Evolutionary conservation across 2,329 filamentous ascomycete genomes (phyloP).

Genomic region (Chaetoscypha palmicola): DNA sequence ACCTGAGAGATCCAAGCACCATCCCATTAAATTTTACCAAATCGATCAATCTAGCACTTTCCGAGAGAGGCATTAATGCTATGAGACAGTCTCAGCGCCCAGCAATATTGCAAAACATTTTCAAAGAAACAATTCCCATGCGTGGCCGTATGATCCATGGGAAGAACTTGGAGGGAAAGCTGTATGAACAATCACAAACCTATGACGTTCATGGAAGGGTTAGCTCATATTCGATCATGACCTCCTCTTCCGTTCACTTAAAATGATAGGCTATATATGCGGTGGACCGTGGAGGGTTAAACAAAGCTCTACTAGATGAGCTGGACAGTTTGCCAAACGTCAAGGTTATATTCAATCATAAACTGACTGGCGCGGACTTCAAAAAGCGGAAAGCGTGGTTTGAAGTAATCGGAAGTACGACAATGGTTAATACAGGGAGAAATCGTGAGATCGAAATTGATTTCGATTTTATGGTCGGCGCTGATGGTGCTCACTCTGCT

Average conservation of each 20-base stretch:
- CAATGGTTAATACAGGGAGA: constrained; percentile 16
- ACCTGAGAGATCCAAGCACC: constrained; percentile 76
- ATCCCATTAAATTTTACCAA: constrained; percentile 90
- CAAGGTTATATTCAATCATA: constrained; percentile 86
- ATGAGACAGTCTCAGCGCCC: constrained; percentile 63
- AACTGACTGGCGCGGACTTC: constrained; percentile 86
- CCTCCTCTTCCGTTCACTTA: neutral
- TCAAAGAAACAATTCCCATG: constrained; percentile 83
- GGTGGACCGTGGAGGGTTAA: constrained; percentile 76
- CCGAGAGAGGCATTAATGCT: constrained; percentile 87
- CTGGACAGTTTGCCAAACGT: constrained; percentile 83
- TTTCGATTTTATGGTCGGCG: constrained; percentile 93
- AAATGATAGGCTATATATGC: constrained; percentile 66
- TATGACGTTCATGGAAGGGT: constrained; percentile 88
- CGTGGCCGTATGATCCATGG: constrained; percentile 94
- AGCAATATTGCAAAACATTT: constrained; percentile 64
- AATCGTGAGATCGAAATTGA: constrained; percentile 64
- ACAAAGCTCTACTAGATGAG: constrained; percentile 75
- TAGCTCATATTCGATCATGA: constrained; percentile 28
- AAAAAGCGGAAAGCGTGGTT: constrained; percentile 77
- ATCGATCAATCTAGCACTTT: constrained; percentile 96
- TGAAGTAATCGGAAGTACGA: constrained; percentile 44
- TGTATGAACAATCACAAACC: constrained; percentile 74
- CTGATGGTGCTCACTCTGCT: constrained; percentile 90
- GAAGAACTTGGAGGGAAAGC: constrained; percentile 50